Evolutionary conservation across 179 eudicot genomes (phyloP).

Genomic region (Camellia oleifera): DNA sequence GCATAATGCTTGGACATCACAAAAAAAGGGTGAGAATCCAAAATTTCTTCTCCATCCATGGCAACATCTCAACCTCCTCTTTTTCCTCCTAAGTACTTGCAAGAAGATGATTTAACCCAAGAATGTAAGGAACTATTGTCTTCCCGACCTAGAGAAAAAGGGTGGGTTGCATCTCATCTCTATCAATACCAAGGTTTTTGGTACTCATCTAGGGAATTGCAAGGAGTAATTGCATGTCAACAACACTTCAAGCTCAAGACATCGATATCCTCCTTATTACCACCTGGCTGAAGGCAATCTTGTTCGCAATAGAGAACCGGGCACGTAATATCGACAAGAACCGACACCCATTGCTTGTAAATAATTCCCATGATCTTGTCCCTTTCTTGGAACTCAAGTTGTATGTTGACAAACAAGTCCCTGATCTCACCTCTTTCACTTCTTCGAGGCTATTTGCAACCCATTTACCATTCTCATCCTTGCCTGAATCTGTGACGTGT

Average conservation of each 20-base stretch:
- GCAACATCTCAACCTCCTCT: background rate
- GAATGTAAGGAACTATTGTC: slow-evolving; percentile 42
- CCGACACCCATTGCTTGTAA: slow-evolving; percentile 34
- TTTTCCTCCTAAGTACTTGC: background rate
- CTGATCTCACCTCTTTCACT: slow-evolving; percentile 26
- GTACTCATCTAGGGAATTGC: slow-evolving; percentile 26
- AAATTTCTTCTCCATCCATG: background rate
- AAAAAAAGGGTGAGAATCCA: too few relatives aligned
- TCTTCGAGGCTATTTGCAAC: slow-evolving; percentile 32
- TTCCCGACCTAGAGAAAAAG: slow-evolving; percentile 37
- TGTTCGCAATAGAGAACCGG: slow-evolving; percentile 39
- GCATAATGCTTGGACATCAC: too few relatives aligned
- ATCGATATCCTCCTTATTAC: slow-evolving; percentile 48
- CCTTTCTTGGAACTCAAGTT: slow-evolving; percentile 41
- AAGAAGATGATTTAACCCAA: slow-evolving; percentile 20
- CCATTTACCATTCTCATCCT: slow-evolving; percentile 28
- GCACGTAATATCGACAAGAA: background rate
- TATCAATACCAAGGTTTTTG: slow-evolving; percentile 53
- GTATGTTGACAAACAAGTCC: slow-evolving; percentile 29
- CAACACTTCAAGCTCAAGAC: slow-evolving; percentile 40
- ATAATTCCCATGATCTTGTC: slow-evolving; percentile 40
- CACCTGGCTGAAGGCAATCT: slow-evolving; percentile 58
- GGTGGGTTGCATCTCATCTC: slow-evolving; percentile 27
- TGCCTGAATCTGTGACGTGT: slow-evolving; percentile 10
- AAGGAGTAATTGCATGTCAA: slow-evolving; percentile 50